A percentile compares a stretch with the other conserved stretches of the same genome.
Conservation (phyloP, 345 rosid genomes). For the Turnera subulata region DNA sequence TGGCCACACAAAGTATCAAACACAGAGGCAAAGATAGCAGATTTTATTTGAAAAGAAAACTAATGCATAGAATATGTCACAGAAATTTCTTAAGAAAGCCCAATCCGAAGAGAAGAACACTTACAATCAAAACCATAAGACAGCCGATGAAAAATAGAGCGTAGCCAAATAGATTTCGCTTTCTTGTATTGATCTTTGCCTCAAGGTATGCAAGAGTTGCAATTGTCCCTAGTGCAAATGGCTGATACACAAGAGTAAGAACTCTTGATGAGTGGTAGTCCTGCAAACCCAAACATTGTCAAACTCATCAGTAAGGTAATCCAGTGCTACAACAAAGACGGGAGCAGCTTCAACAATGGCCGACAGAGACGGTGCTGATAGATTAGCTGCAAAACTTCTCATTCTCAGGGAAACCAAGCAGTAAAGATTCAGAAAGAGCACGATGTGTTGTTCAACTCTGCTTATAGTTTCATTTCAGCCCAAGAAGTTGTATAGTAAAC, state of each 20-base stretch:
- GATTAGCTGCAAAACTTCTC: no score
- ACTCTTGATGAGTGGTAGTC: slow-evolving; percentile 69
- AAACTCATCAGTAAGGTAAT: neutral
- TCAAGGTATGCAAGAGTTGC: slow-evolving; percentile 57
- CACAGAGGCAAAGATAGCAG: neutral
- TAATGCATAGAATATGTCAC: no score
- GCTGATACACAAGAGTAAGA: slow-evolving; percentile 76
- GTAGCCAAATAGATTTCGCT: slow-evolving; percentile 66
- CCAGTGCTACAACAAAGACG: neutral
- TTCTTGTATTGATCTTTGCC: slow-evolving; percentile 63
- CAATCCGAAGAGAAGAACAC: no score
- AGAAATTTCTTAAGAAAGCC: no score
- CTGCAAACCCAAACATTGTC: slow-evolving; percentile 36
- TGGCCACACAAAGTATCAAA: neutral
- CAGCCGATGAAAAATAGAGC: slow-evolving; percentile 46
- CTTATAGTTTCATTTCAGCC: no score
- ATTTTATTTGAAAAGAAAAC: no score
- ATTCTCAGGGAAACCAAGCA: no score
- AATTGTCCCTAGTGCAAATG: slow-evolving; percentile 59
- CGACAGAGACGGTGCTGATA: no score
- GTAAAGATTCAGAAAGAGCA: no score
- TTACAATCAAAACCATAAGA: slow-evolving; percentile 64
- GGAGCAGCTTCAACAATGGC: no score
- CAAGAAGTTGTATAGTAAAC: no score
- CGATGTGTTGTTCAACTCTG: no score